Conservation (phyloP, 495 filamentous ascomycete genomes). For the Aspergillus sclerotiicarbonarius region DNA sequence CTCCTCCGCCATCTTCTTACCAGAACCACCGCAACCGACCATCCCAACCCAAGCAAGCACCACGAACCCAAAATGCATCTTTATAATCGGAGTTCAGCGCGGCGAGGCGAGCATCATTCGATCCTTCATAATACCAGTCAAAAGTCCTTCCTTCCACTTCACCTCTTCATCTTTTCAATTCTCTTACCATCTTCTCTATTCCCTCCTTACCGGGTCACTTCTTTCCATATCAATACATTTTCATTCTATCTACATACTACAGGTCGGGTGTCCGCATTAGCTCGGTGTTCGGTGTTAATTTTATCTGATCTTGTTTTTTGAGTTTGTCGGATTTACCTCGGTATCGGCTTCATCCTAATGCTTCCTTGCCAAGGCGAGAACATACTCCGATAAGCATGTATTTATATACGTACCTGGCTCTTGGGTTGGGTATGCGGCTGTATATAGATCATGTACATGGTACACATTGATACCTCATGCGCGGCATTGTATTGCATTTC, state of each 20-base stretch:
- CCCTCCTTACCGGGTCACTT: background rate
- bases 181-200: slow-evolving; percentile 3
- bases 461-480: background rate
- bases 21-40: slow-evolving; percentile 1
- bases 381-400: background rate
- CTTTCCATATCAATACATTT: background rate
- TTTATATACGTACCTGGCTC: background rate
- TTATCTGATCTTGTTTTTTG: slow-evolving; percentile 1
- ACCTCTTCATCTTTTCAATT: background rate
- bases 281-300: slow-evolving; percentile 19
- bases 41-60: background rate
- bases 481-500: background rate
- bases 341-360: background rate
- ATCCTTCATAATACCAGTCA: slow-evolving; percentile 11
- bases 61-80: slow-evolving; percentile 1
- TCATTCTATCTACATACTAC: background rate
- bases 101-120: slow-evolving; percentile 6
- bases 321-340: background rate
- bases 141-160: slow-evolving; percentile 15
- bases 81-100: slow-evolving; percentile 9
- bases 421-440: background rate
- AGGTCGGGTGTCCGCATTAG: slow-evolving; percentile 13
- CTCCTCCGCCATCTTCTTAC: background rate
- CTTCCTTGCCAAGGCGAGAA: background rate
- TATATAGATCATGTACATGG: slow-evolving; percentile 6